A percentile compares a stretch with the other conserved stretches of the same genome.
These are phyloP conservation scores for Limnomonas spitsbergensis DNA, from an alignment of 139 green algal genomes.

Conservation along the genomic window DNA sequence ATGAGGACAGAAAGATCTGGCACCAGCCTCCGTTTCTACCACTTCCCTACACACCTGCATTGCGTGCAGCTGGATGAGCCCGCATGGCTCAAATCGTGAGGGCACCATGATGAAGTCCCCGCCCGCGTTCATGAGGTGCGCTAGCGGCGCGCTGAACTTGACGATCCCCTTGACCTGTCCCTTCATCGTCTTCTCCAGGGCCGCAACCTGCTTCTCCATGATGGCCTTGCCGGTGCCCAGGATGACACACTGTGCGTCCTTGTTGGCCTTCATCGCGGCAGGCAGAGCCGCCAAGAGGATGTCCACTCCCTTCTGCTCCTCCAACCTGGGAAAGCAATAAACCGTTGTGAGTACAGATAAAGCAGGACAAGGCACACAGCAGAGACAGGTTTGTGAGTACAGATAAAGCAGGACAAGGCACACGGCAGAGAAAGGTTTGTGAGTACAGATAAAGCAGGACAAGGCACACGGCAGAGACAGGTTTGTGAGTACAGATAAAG, in stretches of 20 bases:
- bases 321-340: no score
- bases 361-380: no score
- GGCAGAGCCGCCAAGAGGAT: conserved; percentile 74
- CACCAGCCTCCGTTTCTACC: no score
- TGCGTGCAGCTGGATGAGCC: conserved; percentile 91
- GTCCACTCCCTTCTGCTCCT: conserved; percentile 98
- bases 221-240: conserved; percentile 96
- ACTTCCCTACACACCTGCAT: no score
- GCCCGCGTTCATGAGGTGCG: conserved; percentile 91
- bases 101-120: conserved; percentile 96
- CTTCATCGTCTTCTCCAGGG: conserved; percentile 56
- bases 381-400: no score
- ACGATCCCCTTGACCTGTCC: conserved; percentile 75
- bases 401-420: no score
- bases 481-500: no score
- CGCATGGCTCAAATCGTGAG: conserved; percentile 96
- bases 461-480: no score
- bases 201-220: conserved; percentile 72
- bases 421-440: no score
- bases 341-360: no score
- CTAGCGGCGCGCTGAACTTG: conserved; percentile 87
- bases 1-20: no score
- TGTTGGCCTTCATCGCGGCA: not conserved
- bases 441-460: no score
- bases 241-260: conserved; percentile 70